A percentile compares a stretch with the other conserved stretches of the same genome.
Evolutionary conservation across 176 grass and related monocot species (phyloP).

Genomic region (Paspalum vaginatum): DNA sequence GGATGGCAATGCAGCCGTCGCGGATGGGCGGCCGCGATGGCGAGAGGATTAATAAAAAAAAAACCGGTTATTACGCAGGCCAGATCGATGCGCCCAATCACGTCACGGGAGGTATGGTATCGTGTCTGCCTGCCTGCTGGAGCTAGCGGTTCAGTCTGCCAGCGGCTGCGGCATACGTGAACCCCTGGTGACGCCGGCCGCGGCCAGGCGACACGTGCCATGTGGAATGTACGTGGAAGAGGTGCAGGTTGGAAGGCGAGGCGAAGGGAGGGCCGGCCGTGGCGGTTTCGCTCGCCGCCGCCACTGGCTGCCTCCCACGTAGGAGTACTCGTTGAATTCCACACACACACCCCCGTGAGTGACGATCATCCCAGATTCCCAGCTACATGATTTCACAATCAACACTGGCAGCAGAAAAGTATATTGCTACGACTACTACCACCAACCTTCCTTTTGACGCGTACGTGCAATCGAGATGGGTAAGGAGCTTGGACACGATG

Average conservation of each 20-base stretch:
- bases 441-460: background rate
- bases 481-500: background rate
- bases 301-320: background rate
- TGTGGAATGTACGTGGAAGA: too few species aligned
- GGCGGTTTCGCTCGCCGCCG: conserved; percentile 7
- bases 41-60: background rate
- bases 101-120: background rate
- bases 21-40: background rate
- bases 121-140: background rate
- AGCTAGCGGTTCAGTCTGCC: background rate
- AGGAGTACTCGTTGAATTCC: background rate
- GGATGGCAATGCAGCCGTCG: background rate
- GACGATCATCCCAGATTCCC: too few species aligned
- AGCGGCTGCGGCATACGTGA: background rate
- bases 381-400: background rate
- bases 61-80: background rate
- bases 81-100: background rate
- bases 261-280: background rate
- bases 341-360: background rate
- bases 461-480: background rate
- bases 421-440: background rate
- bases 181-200: background rate
- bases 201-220: background rate
- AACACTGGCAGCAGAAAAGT: background rate
- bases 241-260: too few species aligned